Evolutionary conservation across 2,329 filamentous ascomycete species (phyloP).

Genomic region (Ascomycota sp.): DNA sequence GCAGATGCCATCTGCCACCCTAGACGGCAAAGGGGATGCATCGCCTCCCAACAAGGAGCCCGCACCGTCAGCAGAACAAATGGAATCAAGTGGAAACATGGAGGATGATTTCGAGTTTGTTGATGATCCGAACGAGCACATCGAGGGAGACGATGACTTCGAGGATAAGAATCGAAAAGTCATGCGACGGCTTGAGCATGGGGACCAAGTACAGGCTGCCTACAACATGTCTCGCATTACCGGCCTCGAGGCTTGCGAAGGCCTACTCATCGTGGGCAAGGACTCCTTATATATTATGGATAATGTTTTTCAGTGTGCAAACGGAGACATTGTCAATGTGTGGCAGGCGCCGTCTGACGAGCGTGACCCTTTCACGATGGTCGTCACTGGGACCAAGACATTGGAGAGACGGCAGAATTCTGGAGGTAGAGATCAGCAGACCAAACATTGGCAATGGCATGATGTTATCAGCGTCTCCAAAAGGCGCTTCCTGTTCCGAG

Average conservation of each 20-base stretch:
- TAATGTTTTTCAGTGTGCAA: constrained; percentile 82
- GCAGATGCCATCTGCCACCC: constrained; percentile 4
- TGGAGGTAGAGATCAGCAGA: constrained; percentile 46
- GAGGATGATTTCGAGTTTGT: constrained; percentile 94
- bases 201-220: constrained; percentile 78
- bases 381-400: constrained; percentile 50
- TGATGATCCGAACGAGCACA: constrained; percentile 69
- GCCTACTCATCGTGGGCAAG: constrained; percentile 79
- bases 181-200: constrained; percentile 75
- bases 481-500: constrained; percentile 78
- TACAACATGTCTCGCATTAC: constrained; percentile 91
- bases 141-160: constrained; percentile 52
- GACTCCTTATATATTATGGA: constrained; percentile 85
- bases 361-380: constrained; percentile 81
- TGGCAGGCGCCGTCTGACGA: constrained; percentile 85
- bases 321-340: constrained; percentile 91
- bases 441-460: constrained; percentile 77
- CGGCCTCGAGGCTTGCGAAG: constrained; percentile 80
- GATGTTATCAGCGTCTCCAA: constrained; percentile 93
- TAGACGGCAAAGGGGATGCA: constrained; percentile 5
- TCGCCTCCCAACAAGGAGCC: constrained; percentile 7
- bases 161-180: constrained; percentile 98
- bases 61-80: constrained; percentile 5
- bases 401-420: constrained; percentile 37
- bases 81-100: constrained; percentile 12